These are phyloP conservation scores for Ananas comosus DNA, from an alignment of 176 grass and related monocot species.

Conservation along the genomic window DNA sequence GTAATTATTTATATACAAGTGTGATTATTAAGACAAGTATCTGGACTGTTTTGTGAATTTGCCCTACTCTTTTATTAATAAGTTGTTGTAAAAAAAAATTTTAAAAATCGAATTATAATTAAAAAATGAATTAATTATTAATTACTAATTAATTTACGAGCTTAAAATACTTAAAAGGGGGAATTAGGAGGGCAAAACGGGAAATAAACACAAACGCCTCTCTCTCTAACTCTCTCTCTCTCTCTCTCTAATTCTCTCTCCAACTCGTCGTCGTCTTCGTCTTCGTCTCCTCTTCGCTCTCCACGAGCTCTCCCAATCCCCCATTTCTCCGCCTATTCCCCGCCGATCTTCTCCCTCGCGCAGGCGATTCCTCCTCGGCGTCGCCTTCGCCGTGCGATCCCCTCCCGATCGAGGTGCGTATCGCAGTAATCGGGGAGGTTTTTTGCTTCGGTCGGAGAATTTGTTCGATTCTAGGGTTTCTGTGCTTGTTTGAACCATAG, in stretches of 20 bases:
- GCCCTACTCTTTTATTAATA: no score
- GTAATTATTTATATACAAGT: no score
- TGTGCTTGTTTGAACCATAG: not conserved
- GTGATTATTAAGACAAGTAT: no score
- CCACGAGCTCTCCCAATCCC: not conserved
- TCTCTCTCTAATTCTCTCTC: not conserved
- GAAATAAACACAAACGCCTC: not conserved
- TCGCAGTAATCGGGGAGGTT: not conserved
- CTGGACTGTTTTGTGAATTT: no score
- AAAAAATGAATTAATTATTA: not conserved
- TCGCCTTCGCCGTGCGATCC: not conserved
- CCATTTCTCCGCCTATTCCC: not conserved
- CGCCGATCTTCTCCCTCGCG: not conserved
- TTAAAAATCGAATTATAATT: not conserved
- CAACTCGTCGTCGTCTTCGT: not conserved
- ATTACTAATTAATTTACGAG: not conserved
- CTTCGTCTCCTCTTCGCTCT: not conserved
- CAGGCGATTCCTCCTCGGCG: not conserved
- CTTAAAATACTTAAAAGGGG: not conserved
- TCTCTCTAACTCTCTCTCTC: not conserved
- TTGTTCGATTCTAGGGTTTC: slow-evolving; percentile 4
- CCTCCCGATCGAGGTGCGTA: slow-evolving; percentile 27
- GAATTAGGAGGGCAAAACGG: not conserved
- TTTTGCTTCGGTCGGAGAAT: slow-evolving; percentile 14
- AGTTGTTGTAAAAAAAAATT: not conserved